Evolutionary conservation across 495 filamentous ascomycete species (phyloP).

Genomic region (Aspergillus funiculosus): DNA sequence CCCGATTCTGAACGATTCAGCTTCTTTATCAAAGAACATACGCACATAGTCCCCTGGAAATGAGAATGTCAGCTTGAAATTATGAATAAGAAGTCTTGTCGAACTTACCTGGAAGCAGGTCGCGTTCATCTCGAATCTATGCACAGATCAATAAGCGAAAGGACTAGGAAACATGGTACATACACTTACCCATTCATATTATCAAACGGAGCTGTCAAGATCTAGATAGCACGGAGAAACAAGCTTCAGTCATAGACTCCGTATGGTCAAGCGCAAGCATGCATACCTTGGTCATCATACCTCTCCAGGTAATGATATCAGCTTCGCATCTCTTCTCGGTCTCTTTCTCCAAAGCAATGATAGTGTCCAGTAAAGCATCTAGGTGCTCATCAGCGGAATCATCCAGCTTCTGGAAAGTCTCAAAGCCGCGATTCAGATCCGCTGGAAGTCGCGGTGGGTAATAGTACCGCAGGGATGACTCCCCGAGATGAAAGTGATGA

Average conservation of each 20-base stretch:
- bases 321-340: conserved; percentile 61
- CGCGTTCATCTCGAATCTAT: conserved; percentile 92
- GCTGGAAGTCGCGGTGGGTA: conserved; percentile 67
- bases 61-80: conserved; percentile 13
- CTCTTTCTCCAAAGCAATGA: conserved; percentile 64
- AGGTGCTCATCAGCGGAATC: conserved; percentile 80
- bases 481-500: conserved; percentile 68
- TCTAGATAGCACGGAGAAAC: conserved; percentile 47
- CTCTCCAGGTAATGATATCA: conserved; percentile 88
- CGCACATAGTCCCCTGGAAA: conserved; percentile 72
- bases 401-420: conserved; percentile 78
- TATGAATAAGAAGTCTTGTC: not conserved
- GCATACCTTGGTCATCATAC: conserved; percentile 94
- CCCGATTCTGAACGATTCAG: no score
- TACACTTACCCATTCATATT: conserved; percentile 65
- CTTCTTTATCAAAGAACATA: conserved; percentile 5
- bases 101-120: conserved; percentile 74
- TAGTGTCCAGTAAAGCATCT: conserved; percentile 72
- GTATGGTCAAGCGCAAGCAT: not conserved
- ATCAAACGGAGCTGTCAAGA: conserved; percentile 79
- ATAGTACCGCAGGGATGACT: conserved; percentile 79
- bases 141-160: conserved; percentile 10
- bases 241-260: not conserved
- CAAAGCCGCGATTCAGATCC: conserved; percentile 72
- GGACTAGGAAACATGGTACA: not conserved